A percentile compares a stretch with the other conserved stretches of the same genome.
These are phyloP conservation scores for Ganoderma leucocontextum DNA, from an alignment of 1,284 basidiomycete species.

Conservation along the genomic window DNA sequence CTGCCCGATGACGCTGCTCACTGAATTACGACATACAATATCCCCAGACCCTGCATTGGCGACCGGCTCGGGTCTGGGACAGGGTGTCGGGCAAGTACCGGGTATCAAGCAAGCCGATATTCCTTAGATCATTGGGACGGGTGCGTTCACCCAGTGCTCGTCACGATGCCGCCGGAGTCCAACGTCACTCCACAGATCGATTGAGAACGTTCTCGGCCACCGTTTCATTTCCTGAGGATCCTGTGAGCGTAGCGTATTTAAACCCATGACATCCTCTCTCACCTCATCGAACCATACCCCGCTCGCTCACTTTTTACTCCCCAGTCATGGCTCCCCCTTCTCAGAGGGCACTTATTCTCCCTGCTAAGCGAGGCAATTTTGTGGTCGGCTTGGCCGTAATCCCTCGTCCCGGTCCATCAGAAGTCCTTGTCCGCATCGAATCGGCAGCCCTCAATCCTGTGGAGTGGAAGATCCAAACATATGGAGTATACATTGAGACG, in stretches of 20 bases:
- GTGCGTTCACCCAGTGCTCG: background rate
- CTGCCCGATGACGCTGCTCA: background rate
- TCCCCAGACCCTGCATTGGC: background rate
- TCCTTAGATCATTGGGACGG: background rate
- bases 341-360: constrained; percentile 38
- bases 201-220: background rate
- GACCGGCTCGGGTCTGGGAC: background rate
- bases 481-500: constrained; percentile 40
- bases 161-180: background rate
- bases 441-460: constrained; percentile 51
- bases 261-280: background rate
- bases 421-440: constrained; percentile 50
- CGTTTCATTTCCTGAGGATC: background rate
- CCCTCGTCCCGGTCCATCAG: constrained; percentile 45
- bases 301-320: background rate
- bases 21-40: background rate
- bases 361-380: constrained; percentile 27
- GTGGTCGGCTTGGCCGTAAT: constrained; percentile 28
- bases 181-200: background rate
- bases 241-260: background rate
- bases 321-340: background rate
- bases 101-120: background rate
- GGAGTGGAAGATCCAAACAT: constrained; percentile 47
- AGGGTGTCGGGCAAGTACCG: background rate
- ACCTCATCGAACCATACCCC: too few relatives aligned